Percentiles rank a stretch among this genome's conserved stretches.
Conservation (phyloP, 139 green algal species). For the Chlorella sp. region DNA sequence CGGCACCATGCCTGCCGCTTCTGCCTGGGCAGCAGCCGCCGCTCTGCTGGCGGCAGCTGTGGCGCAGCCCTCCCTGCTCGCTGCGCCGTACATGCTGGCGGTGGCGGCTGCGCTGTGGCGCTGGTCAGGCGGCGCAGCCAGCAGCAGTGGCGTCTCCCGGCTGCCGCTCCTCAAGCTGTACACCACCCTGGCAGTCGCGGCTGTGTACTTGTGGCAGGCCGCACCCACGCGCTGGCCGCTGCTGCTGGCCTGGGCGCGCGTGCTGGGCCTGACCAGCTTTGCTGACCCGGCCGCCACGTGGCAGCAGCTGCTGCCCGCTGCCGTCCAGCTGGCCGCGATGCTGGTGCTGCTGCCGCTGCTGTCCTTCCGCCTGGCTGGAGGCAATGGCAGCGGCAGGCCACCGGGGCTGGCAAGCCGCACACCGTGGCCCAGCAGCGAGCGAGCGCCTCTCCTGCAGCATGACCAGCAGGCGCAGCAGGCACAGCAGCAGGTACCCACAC, state of each 20-base stretch:
- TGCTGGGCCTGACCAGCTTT: conserved; percentile 39
- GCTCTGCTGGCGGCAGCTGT: conserved; percentile 23
- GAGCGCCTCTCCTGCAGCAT: conserved; percentile 8
- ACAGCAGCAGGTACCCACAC: background rate
- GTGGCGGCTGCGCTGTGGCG: background rate
- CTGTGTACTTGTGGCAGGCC: conserved; percentile 53
- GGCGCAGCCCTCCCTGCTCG: conserved; percentile 37
- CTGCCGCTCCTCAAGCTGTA: background rate
- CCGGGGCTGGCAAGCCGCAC: background rate
- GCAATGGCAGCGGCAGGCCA: background rate
- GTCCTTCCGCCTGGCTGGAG: background rate
- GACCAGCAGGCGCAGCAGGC: background rate
- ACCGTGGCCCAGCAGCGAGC: background rate
- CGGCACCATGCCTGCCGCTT: background rate
- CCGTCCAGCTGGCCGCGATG: conserved; percentile 39
- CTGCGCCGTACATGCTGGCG: conserved; percentile 29
- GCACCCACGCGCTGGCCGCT: background rate
- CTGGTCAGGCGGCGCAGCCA: background rate
- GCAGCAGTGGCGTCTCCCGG: background rate
- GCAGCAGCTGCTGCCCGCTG: conserved; percentile 12
- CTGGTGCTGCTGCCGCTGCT: conserved; percentile 36
- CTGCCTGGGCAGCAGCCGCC: conserved; percentile 1
- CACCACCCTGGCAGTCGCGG: background rate
- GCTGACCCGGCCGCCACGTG: background rate
- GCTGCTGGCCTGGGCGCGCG: conserved; percentile 6